Evolutionary conservation across 2,329 filamentous ascomycete species (phyloP).

Genomic region (Didymella exigua): DNA sequence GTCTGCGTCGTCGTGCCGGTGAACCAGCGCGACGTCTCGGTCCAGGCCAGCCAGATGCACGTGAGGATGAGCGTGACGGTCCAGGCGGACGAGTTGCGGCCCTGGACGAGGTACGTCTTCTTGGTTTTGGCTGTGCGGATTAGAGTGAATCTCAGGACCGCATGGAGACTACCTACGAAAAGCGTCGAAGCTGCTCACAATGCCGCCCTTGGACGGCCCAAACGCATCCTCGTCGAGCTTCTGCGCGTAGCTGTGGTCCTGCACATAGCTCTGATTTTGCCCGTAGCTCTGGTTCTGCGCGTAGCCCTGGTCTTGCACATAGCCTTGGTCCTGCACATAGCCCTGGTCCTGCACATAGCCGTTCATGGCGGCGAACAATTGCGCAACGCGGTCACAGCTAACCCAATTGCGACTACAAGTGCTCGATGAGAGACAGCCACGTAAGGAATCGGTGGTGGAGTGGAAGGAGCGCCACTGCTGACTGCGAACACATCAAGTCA

Average conservation of each 20-base stretch:
- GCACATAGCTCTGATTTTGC: background rate
- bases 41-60: slow-evolving; percentile 75
- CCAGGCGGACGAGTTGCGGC: slow-evolving; percentile 89
- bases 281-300: background rate
- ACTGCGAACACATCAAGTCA: slow-evolving; percentile 1
- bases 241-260: slow-evolving; percentile 44
- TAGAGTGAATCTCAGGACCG: slow-evolving; percentile 4
- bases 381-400: slow-evolving; percentile 31
- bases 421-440: slow-evolving; percentile 14
- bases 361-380: slow-evolving; percentile 66
- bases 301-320: background rate
- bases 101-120: slow-evolving; percentile 85
- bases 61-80: slow-evolving; percentile 80
- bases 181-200: slow-evolving; percentile 84
- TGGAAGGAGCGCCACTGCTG: slow-evolving; percentile 12
- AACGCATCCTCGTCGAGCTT: slow-evolving; percentile 80
- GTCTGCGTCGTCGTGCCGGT: slow-evolving; percentile 81
- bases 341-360: slow-evolving; percentile 59
- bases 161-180: slow-evolving; percentile 82
- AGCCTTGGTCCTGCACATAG: background rate
- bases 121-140: slow-evolving; percentile 81
- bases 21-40: slow-evolving; percentile 84
- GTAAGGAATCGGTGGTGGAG: slow-evolving; percentile 15
- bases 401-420: slow-evolving; percentile 32
- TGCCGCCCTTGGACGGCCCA: slow-evolving; percentile 68